Percentiles rank a stretch among this genome's conserved stretches.
phyloP scores from a whole-genome alignment of 2,329 filamentous ascomycete genomes.

The Cladosporium sp. region DNA sequence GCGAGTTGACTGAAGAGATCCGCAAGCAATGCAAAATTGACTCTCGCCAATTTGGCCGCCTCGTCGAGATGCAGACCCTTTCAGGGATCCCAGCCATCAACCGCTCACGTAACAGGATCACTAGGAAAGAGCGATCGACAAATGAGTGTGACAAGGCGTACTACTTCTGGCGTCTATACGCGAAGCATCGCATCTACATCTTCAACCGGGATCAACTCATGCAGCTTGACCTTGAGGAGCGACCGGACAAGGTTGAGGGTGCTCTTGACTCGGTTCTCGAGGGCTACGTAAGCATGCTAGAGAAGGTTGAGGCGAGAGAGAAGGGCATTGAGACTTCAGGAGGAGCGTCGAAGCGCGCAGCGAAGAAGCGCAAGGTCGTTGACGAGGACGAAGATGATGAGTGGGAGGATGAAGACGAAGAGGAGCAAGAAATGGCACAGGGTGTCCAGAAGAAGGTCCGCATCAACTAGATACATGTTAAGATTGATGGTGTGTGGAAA shows the following conservation, averaged over 20 bases:
- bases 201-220: conserved; percentile 69
- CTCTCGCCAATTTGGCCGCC: conserved; percentile 68
- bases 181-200: conserved; percentile 72
- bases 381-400: conserved; percentile 17
- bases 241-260: conserved; percentile 68
- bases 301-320: conserved; percentile 39
- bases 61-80: conserved; percentile 71
- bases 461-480: neutral
- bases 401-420: conserved; percentile 11
- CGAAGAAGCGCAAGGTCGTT: conserved; percentile 16
- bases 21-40: conserved; percentile 65
- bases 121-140: conserved; percentile 43
- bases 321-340: conserved; percentile 9
- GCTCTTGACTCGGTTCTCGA: conserved; percentile 64
- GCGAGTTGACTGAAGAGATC: conserved; percentile 52
- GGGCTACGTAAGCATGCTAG: conserved; percentile 67
- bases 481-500: neutral
- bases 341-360: neutral
- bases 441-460: conserved; percentile 10
- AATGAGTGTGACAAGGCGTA: conserved; percentile 60
- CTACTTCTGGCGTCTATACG: conserved; percentile 66
- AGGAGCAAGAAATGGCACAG: conserved; percentile 1
- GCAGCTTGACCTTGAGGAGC: conserved; percentile 64
- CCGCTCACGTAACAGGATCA: conserved; percentile 45
- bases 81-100: conserved; percentile 49